These are phyloP conservation scores for Pseudohyphozyma bogoriensis DNA, from an alignment of 768 basidiomycete genomes.

Conservation along the genomic window DNA sequence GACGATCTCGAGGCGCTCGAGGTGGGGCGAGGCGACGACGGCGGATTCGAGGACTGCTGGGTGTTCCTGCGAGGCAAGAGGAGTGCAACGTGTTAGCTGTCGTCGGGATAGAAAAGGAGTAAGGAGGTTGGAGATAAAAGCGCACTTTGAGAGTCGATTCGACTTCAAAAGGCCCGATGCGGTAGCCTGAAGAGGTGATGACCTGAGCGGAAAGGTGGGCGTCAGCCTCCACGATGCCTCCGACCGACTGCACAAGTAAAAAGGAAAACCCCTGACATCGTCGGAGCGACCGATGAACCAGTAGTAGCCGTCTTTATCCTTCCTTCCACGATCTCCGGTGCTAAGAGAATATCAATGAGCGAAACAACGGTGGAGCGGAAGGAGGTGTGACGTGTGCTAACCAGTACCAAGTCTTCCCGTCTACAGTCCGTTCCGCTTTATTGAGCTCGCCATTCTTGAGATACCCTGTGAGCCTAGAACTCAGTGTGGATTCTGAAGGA, in stretches of 20 bases:
- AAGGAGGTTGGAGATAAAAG: neutral
- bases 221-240: no score
- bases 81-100: neutral
- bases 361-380: no score
- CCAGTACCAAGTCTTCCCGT: conserved; percentile 27
- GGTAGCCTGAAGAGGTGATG: conserved; percentile 19
- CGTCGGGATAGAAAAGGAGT: neutral
- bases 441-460: conserved; percentile 27
- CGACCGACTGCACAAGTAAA: neutral
- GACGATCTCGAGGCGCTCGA: conserved; percentile 16
- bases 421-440: conserved; percentile 1
- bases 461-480: neutral
- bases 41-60: conserved; percentile 27
- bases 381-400: no score
- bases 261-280: conserved; percentile 6
- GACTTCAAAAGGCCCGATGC: conserved; percentile 27
- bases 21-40: conserved; percentile 24
- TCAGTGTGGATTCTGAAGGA: neutral
- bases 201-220: neutral
- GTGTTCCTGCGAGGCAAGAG: conserved; percentile 7
- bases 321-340: conserved; percentile 17
- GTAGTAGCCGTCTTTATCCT: conserved; percentile 24
- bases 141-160: conserved; percentile 23
- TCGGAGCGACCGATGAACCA: conserved; percentile 24
- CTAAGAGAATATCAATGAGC: no score